These are phyloP conservation scores for Ziziphus jujuba DNA, from an alignment of 306 rosid species.

Conservation along the genomic window DNA sequence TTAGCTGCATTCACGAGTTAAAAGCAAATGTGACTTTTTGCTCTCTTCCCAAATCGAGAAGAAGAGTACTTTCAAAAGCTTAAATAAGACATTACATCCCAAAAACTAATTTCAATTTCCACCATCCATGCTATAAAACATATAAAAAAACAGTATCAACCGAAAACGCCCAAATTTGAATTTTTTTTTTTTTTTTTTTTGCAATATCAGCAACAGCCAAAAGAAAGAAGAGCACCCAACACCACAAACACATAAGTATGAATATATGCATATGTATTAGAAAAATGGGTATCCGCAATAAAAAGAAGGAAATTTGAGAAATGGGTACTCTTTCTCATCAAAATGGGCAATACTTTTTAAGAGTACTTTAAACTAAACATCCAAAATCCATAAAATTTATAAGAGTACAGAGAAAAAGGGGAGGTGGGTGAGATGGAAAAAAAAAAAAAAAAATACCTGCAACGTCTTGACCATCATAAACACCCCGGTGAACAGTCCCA, in stretches of 20 bases:
- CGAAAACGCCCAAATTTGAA: background rate
- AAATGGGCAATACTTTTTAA: conserved; percentile 7
- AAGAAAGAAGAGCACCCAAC: background rate
- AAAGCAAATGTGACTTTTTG: background rate
- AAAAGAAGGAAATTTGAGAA: conserved; percentile 12
- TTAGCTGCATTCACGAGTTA: background rate
- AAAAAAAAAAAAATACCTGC: conserved; percentile 50
- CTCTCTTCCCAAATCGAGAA: background rate
- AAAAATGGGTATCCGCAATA: conserved; percentile 12
- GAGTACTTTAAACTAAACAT: background rate
- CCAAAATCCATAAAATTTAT: background rate
- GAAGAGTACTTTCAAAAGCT: background rate
- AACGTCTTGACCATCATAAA: conserved; percentile 88
- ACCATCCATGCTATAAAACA: background rate
- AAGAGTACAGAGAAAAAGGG: conserved; percentile 5
- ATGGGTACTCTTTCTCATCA: conserved; percentile 17
- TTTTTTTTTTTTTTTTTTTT: background rate
- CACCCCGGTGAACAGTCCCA: conserved; percentile 98
- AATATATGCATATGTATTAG: background rate
- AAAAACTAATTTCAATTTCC: background rate
- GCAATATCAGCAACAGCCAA: conserved; percentile 2
- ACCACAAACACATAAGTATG: background rate
- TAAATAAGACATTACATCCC: background rate
- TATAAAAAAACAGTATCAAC: too few relatives aligned
- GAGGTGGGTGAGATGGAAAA: too few relatives aligned